These are phyloP conservation scores for Waltergamsia citrina DNA, from an alignment of 2,329 filamentous ascomycete genomes.

Conservation along the genomic window DNA sequence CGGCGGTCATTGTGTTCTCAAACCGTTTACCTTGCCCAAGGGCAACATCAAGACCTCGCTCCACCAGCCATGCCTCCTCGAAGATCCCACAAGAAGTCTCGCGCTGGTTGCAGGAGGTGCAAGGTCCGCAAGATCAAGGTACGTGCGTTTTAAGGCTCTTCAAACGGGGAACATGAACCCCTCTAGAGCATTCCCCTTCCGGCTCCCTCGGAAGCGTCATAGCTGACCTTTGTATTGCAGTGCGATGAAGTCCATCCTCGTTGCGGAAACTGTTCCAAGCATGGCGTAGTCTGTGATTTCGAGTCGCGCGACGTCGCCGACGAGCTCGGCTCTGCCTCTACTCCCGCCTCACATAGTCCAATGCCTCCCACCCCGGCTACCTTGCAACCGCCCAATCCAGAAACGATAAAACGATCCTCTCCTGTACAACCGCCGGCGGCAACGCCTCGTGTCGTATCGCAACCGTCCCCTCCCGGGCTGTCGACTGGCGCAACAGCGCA, in stretches of 20 bases:
- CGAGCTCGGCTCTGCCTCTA: conserved; percentile 28
- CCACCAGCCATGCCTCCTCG: conserved; percentile 47
- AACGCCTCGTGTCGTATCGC: neutral
- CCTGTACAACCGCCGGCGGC: neutral
- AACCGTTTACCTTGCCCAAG: conserved; percentile 1
- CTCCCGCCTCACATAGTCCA: conserved; percentile 13
- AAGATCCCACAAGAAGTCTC: conserved; percentile 61
- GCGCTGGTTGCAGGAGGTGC: conserved; percentile 56
- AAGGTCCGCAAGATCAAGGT: conserved; percentile 65
- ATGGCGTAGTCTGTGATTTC: conserved; percentile 58
- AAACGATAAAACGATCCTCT: neutral
- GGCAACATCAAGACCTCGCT: too few relatives aligned
- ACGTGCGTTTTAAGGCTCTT: too few relatives aligned
- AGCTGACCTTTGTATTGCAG: conserved; percentile 21
- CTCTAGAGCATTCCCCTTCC: too few relatives aligned
- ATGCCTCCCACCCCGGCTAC: conserved; percentile 3
- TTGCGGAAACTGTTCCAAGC: conserved; percentile 58
- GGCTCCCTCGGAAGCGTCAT: too few relatives aligned
- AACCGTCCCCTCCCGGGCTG: neutral
- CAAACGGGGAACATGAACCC: too few relatives aligned
- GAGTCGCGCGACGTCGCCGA: conserved; percentile 39
- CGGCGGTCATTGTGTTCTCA: conserved; percentile 1
- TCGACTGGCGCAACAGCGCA: conserved; percentile 19
- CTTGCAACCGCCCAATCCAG: neutral
- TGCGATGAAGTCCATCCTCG: conserved; percentile 58